Evolutionary conservation across 2,329 filamentous ascomycete genomes (phyloP).

Genomic region (Colletotrichum agaves): DNA sequence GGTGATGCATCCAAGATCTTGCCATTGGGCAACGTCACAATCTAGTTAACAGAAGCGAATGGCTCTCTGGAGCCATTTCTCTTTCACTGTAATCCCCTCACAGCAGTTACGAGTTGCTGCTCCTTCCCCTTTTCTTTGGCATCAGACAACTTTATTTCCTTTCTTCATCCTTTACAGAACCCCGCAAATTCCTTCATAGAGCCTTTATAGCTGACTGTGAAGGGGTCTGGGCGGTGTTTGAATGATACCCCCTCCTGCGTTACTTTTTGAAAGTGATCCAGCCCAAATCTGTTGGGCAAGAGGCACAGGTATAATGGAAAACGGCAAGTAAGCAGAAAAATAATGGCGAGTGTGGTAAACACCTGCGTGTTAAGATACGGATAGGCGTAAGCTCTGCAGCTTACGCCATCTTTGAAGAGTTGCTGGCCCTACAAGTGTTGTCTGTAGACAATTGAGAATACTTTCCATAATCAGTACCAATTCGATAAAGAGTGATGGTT

Average conservation of each 20-base stretch:
- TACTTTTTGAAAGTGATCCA: constrained; percentile 36
- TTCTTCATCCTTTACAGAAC: constrained; percentile 32
- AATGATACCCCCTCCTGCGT: constrained; percentile 35
- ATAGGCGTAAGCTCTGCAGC: constrained; percentile 1
- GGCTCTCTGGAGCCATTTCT: constrained; percentile 1
- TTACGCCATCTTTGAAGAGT: constrained; percentile 18
- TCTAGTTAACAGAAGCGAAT: constrained; percentile 42
- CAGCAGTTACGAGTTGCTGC: constrained; percentile 11
- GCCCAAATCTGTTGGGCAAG: constrained; percentile 22
- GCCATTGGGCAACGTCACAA: constrained; percentile 61
- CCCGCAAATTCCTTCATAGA: background rate
- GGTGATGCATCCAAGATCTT: constrained; percentile 73
- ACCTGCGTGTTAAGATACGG: constrained; percentile 7
- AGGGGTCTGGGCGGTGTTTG: constrained; percentile 28
- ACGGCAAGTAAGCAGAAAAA: constrained; percentile 35
- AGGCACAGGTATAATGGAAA: constrained; percentile 33
- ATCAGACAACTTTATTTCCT: constrained; percentile 26
- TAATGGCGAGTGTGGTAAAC: constrained; percentile 16
- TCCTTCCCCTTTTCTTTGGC: constrained; percentile 2
- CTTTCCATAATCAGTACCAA: background rate
- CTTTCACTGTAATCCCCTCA: constrained; percentile 11
- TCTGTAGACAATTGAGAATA: constrained; percentile 26
- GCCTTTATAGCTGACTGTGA: constrained; percentile 11
- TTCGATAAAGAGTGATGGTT: too few species aligned
- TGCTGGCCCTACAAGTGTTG: constrained; percentile 2